These are phyloP conservation scores for Begonia peltatifolia DNA, from an alignment of 306 rosid species.

Conservation along the genomic window DNA sequence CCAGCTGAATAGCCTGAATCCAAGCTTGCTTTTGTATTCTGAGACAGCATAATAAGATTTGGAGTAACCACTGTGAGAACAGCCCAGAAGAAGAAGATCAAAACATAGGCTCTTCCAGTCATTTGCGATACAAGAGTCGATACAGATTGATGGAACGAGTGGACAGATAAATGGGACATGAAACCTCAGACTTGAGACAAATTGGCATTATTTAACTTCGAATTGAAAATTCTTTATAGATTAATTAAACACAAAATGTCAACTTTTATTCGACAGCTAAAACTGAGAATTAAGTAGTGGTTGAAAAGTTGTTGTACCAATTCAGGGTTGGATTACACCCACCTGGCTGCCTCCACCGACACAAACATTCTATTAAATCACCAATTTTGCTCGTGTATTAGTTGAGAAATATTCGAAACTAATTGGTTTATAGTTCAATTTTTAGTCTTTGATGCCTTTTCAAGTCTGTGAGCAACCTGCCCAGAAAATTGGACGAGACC, in stretches of 20 bases:
- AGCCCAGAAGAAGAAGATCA: conserved; percentile 74
- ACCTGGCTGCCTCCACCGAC: conserved; percentile 24
- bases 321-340: conserved; percentile 18
- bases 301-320: conserved; percentile 55
- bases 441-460: too few species aligned
- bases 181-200: too few species aligned
- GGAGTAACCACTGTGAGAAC: conserved; percentile 67
- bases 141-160: neutral
- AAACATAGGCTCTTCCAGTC: conserved; percentile 55
- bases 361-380: too few species aligned
- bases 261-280: conserved; percentile 19
- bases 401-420: too few species aligned
- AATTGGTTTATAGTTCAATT: too few species aligned
- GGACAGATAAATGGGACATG: neutral
- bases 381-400: too few species aligned
- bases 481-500: too few species aligned
- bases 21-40: conserved; percentile 37
- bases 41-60: conserved; percentile 48
- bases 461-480: too few species aligned
- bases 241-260: conserved; percentile 16
- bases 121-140: conserved; percentile 12
- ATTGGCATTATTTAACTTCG: too few species aligned
- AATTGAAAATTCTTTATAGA: too few species aligned
- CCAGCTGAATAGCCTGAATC: conserved; percentile 18
- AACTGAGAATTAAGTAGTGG: conserved; percentile 43